Base-by-base conservation (phyloP, 1,284 basidiomycete genomes). In the Cutaneotrichosporon mucoides region DNA sequence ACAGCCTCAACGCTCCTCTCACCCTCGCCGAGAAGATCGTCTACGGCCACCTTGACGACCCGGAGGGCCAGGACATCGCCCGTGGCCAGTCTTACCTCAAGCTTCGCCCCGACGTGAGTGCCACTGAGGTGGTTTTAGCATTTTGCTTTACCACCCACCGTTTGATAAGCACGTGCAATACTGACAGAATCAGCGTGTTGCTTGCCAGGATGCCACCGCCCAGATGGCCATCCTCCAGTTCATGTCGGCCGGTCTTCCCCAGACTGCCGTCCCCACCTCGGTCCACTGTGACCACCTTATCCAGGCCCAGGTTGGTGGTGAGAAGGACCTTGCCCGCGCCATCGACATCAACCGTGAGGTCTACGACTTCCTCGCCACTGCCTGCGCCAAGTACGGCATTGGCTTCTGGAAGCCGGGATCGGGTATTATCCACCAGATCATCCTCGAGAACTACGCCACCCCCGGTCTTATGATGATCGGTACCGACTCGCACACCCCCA, bases 171-270 rank as follows among this genome's bases (percentile, higher is more conserved):
- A n/a, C n/a, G n/a, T 24, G 24, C 24, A 24, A 24, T 24, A 3
- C 60, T 63, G 46, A 52, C 57, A 36, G 41, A 55, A 42, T 44
- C 41, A 96, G 92, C 92, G 96, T 73, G 96, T 99, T 68, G 95
- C 96, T 59, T 99, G 95, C 84, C 96, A 99, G 84, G 96, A 99
- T 85, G 93, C 93, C 66, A 96, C 93, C 56, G 93, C 93, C 57
- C 80, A 98, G 88, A 99, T 99, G 96, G 96, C 96, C 43, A 86
- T 99, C 63, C 86, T 99, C 69, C 95, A 99, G 83, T 99, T 99
- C 86, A 99, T 99, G 96, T 97, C 95, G 53, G 94, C 96, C 34
- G 95, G 95, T 70, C 93, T 99, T 83, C 92, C 93, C 78, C 94
- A 92, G 56, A 92, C 91, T 52, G 93, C 95, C 59, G 94, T 98